Percentiles rank a stretch among this genome's conserved stretches.
Evolutionary conservation across 768 basidiomycete species (phyloP).

Genomic region (Tulasnella sp.): DNA sequence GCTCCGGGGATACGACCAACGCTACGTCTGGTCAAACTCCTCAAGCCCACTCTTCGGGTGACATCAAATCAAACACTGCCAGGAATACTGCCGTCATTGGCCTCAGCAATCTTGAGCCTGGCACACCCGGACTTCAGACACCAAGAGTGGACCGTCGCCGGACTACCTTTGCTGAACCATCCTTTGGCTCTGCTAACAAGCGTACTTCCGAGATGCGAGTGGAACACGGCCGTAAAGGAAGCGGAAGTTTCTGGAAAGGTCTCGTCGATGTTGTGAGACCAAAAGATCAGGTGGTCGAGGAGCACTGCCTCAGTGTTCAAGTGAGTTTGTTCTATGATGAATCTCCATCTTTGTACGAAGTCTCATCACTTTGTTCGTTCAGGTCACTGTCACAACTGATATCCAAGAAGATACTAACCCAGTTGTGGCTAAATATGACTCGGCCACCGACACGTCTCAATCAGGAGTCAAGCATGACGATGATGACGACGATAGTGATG

Average conservation of each 20-base stretch:
- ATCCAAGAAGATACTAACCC: background rate
- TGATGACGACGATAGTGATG: background rate
- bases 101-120: background rate
- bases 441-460: background rate
- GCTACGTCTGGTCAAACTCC: background rate
- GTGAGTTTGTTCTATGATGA: background rate
- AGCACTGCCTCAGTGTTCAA: constrained; percentile 10
- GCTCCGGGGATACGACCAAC: background rate
- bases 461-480: background rate
- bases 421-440: background rate
- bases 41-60: background rate
- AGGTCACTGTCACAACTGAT: constrained; percentile 13
- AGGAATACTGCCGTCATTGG: background rate
- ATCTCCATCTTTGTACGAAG: background rate
- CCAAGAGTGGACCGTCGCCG: background rate
- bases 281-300: background rate
- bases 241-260: background rate
- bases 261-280: background rate
- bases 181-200: background rate
- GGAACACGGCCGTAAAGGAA: background rate
- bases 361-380: background rate
- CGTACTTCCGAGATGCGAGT: background rate
- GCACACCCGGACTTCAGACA: background rate
- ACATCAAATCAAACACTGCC: background rate
- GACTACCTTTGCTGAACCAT: background rate